These are phyloP conservation scores for Pseudomonodictys pantanalensis DNA, from an alignment of 495 filamentous ascomycete species.

Conservation along the genomic window DNA sequence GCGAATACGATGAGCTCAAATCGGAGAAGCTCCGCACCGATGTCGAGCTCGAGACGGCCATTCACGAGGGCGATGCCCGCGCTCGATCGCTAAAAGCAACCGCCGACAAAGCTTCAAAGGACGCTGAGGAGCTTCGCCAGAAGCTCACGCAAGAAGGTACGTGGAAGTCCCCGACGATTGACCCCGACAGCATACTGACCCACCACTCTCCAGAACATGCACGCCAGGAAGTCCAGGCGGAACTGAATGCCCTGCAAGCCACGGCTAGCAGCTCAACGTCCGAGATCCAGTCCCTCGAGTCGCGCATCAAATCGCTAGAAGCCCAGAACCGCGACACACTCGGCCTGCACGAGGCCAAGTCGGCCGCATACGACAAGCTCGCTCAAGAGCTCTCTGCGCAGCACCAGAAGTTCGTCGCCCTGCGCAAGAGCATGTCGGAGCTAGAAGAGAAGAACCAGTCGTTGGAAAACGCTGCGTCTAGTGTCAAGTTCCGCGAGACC, in stretches of 20 bases:
- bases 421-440: conserved; percentile 72
- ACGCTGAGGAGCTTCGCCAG: conserved; percentile 66
- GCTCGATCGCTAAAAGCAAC: conserved; percentile 73
- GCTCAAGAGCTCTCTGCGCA: conserved; percentile 80
- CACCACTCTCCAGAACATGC: conserved; percentile 53
- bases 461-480: conserved; percentile 70
- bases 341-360: conserved; percentile 83
- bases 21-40: conserved; percentile 81
- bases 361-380: conserved; percentile 77
- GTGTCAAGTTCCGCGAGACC: conserved; percentile 82
- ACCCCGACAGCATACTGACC: conserved; percentile 17
- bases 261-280: conserved; percentile 71
- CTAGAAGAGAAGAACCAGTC: conserved; percentile 79
- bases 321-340: conserved; percentile 87
- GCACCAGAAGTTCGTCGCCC: conserved; percentile 80
- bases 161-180: conserved; percentile 5
- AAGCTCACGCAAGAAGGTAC: conserved; percentile 80
- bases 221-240: conserved; percentile 67
- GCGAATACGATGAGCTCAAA: conserved; percentile 71
- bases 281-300: conserved; percentile 70
- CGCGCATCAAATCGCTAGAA: conserved; percentile 81
- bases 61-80: conserved; percentile 75
- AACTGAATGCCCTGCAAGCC: conserved; percentile 75
- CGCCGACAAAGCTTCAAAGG: conserved; percentile 75
- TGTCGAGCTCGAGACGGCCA: conserved; percentile 88